Percentiles rank a stretch among this genome's conserved stretches.
These are phyloP conservation scores for Trichoderma asperellum DNA, from an alignment of 2,329 filamentous ascomycete species.

Conservation along the genomic window DNA sequence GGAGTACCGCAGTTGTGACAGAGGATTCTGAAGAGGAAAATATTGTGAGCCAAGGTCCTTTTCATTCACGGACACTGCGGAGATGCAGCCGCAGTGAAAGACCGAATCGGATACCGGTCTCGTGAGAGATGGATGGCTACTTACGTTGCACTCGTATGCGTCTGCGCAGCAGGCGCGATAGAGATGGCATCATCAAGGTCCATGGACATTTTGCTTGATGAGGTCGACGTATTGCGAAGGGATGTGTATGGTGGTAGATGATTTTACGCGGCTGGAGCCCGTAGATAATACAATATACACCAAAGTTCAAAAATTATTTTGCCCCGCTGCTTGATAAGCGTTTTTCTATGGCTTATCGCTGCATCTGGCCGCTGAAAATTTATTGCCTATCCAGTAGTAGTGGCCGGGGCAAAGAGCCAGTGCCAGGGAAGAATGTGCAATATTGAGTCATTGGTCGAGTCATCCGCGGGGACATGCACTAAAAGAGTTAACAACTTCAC, in stretches of 20 bases:
- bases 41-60: constrained; percentile 5
- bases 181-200: constrained; percentile 50
- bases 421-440: not conserved
- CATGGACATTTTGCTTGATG: constrained; percentile 45
- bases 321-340: constrained; percentile 47
- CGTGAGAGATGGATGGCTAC: constrained; percentile 27
- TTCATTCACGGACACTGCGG: not conserved
- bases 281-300: constrained; percentile 30
- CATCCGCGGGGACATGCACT: constrained; percentile 28
- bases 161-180: constrained; percentile 41
- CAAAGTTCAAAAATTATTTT: constrained; percentile 40
- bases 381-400: constrained; percentile 20
- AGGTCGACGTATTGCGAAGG: constrained; percentile 23
- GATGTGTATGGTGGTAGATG: constrained; percentile 4
- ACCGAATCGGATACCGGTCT: not conserved
- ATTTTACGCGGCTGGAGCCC: not conserved
- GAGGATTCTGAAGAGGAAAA: constrained; percentile 62
- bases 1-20: constrained; percentile 97
- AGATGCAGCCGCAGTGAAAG: not conserved
- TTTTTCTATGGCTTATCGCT: constrained; percentile 27
- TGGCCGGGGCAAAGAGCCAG: not conserved
- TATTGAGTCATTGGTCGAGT: constrained; percentile 6
- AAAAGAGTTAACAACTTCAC: constrained; percentile 4
- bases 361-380: constrained; percentile 2
- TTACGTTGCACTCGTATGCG: constrained; percentile 48